Percentiles rank a stretch among this genome's conserved stretches.
phyloP scores from a whole-genome alignment of 116 monocot species.

The Thalassia testudinum region DNA sequence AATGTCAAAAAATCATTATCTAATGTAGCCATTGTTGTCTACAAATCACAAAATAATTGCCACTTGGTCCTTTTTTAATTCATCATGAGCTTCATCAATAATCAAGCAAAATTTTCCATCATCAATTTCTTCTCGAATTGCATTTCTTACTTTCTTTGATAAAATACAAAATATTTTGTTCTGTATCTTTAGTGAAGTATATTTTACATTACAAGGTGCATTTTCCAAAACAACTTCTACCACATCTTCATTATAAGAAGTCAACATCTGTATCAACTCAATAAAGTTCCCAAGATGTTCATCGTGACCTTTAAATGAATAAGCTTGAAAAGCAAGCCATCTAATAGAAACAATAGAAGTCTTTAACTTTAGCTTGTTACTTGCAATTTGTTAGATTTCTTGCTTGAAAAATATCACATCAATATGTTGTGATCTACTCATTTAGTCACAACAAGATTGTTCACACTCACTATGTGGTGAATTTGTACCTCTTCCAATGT shows the following conservation, averaged over 20 bases:
- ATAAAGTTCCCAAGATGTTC: constrained; percentile 16
- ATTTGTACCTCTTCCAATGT: neutral
- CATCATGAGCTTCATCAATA: constrained; percentile 7
- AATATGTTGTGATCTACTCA: neutral
- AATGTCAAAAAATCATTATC: constrained; percentile 4
- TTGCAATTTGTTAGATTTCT: neutral
- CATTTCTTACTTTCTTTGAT: neutral
- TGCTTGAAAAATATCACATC: neutral
- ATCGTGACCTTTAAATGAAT: constrained; percentile 13
- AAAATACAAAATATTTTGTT: constrained; percentile 3
- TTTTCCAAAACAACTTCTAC: neutral
- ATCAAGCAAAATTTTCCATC: neutral
- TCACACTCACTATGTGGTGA: neutral
- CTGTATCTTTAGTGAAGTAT: constrained; percentile 4
- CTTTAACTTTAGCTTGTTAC: neutral
- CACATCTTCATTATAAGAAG: neutral
- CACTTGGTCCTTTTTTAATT: constrained; percentile 11
- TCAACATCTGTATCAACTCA: neutral
- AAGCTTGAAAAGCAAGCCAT: constrained; percentile 13
- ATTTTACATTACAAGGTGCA: constrained; percentile 4
- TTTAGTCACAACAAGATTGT: neutral
- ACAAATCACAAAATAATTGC: constrained; percentile 10
- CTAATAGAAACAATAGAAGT: constrained; percentile 5
- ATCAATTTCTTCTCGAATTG: neutral
- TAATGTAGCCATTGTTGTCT: constrained; percentile 2